These are phyloP conservation scores for Symbiotaphrina buchneri DNA, from an alignment of 495 filamentous ascomycete species.

Conservation along the genomic window DNA sequence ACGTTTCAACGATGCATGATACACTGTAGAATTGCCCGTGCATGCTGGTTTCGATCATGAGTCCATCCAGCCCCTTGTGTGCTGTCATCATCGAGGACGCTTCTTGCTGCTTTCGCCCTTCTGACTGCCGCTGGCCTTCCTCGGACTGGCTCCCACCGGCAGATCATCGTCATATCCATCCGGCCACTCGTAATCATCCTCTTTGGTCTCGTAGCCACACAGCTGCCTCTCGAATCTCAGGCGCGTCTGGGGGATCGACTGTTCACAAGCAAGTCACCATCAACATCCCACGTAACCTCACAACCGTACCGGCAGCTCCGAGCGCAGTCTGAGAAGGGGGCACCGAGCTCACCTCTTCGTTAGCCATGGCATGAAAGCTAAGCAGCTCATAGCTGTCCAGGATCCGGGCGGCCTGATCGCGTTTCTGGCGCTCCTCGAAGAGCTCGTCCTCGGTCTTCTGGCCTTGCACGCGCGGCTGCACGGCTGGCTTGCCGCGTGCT, in stretches of 20 bases:
- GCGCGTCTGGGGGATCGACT: slow-evolving; percentile 16
- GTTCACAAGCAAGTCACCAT: not conserved
- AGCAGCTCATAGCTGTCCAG: slow-evolving; percentile 11
- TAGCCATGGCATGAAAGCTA: slow-evolving; percentile 6
- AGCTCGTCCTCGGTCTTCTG: too few species aligned
- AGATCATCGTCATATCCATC: slow-evolving; percentile 5
- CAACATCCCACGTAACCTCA: not conserved
- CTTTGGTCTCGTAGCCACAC: slow-evolving; percentile 7
- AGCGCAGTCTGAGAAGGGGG: not conserved
- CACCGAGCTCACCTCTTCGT: slow-evolving; percentile 12
- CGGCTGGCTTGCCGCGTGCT: too few species aligned
- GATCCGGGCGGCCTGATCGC: slow-evolving; percentile 6
- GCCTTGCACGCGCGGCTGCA: too few species aligned
- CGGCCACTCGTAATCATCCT: slow-evolving; percentile 4
- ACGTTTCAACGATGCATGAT: not conserved
- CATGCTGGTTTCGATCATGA: not conserved
- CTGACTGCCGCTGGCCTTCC: not conserved
- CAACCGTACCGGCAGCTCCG: not conserved
- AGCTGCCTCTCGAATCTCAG: slow-evolving; percentile 11
- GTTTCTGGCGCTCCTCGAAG: slow-evolving; percentile 7
- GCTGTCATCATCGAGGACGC: too few species aligned
- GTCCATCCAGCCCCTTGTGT: too few species aligned
- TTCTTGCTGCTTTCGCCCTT: not conserved
- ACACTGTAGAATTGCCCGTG: not conserved
- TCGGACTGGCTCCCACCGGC: not conserved